Percentiles rank a stretch among this genome's conserved stretches.
Evolutionary conservation across 2,329 filamentous ascomycete species (phyloP).

Genomic region (Ophiostoma perfectum): DNA sequence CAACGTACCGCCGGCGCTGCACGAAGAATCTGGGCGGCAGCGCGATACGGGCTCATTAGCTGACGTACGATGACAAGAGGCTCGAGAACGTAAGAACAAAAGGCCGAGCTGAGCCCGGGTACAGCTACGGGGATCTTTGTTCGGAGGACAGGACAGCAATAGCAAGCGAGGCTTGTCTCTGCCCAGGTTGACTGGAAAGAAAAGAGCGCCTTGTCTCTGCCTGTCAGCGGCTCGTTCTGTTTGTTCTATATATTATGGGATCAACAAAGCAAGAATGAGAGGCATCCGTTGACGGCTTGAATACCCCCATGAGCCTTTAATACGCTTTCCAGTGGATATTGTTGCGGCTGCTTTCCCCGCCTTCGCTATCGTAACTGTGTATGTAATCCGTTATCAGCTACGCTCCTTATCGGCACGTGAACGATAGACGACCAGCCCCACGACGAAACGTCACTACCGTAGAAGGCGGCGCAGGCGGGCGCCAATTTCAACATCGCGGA

Average conservation of each 20-base stretch:
- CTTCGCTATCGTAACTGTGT: not conserved
- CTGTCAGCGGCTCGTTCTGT: too few species aligned
- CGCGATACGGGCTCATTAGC: too few species aligned
- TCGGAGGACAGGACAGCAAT: too few species aligned
- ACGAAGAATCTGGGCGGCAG: not conserved
- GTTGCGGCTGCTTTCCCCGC: not conserved
- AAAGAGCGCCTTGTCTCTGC: not conserved
- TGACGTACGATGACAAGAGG: not conserved
- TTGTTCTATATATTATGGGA: too few species aligned
- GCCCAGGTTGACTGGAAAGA: not conserved
- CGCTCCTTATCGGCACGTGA: constrained; percentile 1
- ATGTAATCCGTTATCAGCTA: not conserved
- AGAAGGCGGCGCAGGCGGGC: not conserved
- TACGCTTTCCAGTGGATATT: not conserved
- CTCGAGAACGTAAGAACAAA: not conserved
- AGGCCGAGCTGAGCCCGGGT: not conserved
- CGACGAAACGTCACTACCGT: constrained; percentile 3
- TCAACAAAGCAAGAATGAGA: not conserved
- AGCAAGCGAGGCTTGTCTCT: not conserved
- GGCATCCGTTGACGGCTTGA: not conserved
- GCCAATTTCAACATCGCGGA: not conserved
- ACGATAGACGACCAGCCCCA: constrained; percentile 2
- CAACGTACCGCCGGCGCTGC: not conserved
- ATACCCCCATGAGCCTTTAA: not conserved
- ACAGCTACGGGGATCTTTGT: not conserved